A percentile compares a stretch with the other conserved stretches of the same genome.
Conservation (phyloP, 345 rosid species). For the Acer campestre region DNA sequence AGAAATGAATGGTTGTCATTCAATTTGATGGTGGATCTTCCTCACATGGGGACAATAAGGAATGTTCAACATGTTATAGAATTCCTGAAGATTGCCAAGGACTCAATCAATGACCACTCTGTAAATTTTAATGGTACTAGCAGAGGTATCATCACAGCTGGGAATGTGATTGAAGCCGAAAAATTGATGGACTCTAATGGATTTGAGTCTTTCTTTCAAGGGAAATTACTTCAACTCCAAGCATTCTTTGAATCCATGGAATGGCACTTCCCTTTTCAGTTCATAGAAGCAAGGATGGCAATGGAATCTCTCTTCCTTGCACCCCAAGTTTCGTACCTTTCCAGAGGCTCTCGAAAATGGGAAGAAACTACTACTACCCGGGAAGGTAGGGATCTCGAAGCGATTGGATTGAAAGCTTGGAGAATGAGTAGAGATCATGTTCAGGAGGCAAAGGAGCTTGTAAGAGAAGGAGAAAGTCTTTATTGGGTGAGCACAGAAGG, state of each 20-base stretch:
- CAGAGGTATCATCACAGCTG: constrained; percentile 32
- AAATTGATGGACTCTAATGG: constrained; percentile 14
- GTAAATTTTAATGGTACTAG: neutral
- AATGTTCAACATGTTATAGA: constrained; percentile 18
- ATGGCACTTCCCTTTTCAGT: constrained; percentile 25
- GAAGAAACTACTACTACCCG: constrained; percentile 9
- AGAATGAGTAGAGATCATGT: constrained; percentile 22
- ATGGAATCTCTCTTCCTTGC: constrained; percentile 42
- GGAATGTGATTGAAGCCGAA: constrained; percentile 29
- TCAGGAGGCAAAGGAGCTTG: constrained; percentile 37
- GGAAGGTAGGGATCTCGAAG: constrained; percentile 14
- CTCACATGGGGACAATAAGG: constrained; percentile 39
- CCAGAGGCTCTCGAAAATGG: constrained; percentile 16
- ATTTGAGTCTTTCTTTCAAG: constrained; percentile 29
- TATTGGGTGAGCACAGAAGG: constrained; percentile 31
- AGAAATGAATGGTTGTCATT: constrained; percentile 39
- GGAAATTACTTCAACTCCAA: constrained; percentile 24
- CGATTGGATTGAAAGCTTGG: constrained; percentile 29
- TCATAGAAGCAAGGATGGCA: constrained; percentile 48
- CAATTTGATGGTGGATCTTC: constrained; percentile 44
- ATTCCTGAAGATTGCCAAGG: constrained; percentile 33
- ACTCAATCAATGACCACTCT: constrained; percentile 12
- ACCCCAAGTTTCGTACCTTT: constrained; percentile 29
- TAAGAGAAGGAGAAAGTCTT: constrained; percentile 34
- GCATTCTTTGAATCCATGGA: constrained; percentile 42